Conservation (phyloP, 371 early-diverging fungal genomes). For the Syncephalastrum monosporum region DNA sequence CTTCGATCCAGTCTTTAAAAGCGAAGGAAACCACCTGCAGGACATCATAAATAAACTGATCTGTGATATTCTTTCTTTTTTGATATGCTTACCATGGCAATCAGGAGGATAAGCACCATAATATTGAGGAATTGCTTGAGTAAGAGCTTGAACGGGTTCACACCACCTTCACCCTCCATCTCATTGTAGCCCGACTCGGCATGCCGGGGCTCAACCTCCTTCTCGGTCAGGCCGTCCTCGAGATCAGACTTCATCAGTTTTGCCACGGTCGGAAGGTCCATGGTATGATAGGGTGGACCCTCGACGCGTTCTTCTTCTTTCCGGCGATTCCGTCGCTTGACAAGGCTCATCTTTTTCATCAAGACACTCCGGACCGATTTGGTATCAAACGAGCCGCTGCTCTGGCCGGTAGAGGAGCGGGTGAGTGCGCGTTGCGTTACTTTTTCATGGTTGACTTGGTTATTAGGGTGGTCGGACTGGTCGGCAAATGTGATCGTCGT, state of each 20-base stretch:
- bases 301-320: conserved; percentile 25
- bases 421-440: conserved; percentile 29
- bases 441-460: conserved; percentile 27
- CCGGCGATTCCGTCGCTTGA: conserved; percentile 30
- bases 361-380: conserved; percentile 41
- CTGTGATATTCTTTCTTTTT: not conserved
- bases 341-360: conserved; percentile 42
- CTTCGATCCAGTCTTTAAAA: conserved; percentile 67
- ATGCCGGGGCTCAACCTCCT: conserved; percentile 48
- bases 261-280: conserved; percentile 57
- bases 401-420: conserved; percentile 34
- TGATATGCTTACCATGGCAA: conserved; percentile 56
- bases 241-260: conserved; percentile 58
- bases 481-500: conserved; percentile 30
- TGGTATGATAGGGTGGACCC: conserved; percentile 55
- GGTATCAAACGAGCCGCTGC: conserved; percentile 37
- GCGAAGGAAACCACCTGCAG: conserved; percentile 57
- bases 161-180: conserved; percentile 70
- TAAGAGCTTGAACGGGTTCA: conserved; percentile 65
- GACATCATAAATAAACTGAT: not conserved
- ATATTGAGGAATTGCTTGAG: conserved; percentile 78
- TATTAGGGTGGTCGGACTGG: conserved; percentile 10
- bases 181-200: conserved; percentile 69
- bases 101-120: conserved; percentile 79
- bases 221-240: conserved; percentile 61